Conservation (phyloP, 2,329 filamentous ascomycete genomes). For the Stagonosporopsis cucurbitacearum region DNA sequence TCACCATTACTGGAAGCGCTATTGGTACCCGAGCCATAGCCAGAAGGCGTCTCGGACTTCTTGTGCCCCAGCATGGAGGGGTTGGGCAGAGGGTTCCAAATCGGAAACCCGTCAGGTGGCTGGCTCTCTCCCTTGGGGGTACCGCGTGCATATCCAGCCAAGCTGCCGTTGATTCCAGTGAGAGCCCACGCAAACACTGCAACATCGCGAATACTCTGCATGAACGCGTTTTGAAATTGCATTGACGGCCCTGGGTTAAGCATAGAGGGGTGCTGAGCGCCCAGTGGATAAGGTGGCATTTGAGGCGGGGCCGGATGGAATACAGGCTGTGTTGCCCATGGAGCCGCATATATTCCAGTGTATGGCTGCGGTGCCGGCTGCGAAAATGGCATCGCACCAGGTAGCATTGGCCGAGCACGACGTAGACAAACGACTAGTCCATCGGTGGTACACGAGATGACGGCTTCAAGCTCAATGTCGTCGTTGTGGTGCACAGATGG, state of each 20-base stretch:
- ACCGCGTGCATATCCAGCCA: slow-evolving; percentile 69
- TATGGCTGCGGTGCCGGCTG: slow-evolving; percentile 32
- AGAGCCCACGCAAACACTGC: slow-evolving; percentile 89
- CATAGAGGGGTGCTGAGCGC: slow-evolving; percentile 48
- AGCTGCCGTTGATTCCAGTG: slow-evolving; percentile 77
- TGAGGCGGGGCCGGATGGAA: slow-evolving; percentile 51
- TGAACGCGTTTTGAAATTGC: slow-evolving; percentile 63
- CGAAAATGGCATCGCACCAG: slow-evolving; percentile 43
- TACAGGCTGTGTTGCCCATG: slow-evolving; percentile 76
- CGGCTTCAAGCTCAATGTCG: slow-evolving; percentile 78
- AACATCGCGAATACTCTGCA: slow-evolving; percentile 81
- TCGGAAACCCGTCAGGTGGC: slow-evolving; percentile 65
- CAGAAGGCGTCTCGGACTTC: slow-evolving; percentile 41
- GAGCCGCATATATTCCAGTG: slow-evolving; percentile 74
- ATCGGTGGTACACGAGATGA: slow-evolving; percentile 91
- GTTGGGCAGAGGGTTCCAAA: slow-evolving; percentile 57
- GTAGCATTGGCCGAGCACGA: slow-evolving; percentile 73
- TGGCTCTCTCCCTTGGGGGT: slow-evolving; percentile 68
- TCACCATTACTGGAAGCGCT: slow-evolving; percentile 43
- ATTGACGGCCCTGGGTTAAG: slow-evolving; percentile 57
- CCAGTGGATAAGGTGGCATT: slow-evolving; percentile 43
- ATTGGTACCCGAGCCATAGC: slow-evolving; percentile 42
- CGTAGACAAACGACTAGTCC: slow-evolving; percentile 83
- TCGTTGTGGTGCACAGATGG: slow-evolving; percentile 39
- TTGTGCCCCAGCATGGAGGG: slow-evolving; percentile 27